Percentiles rank a stretch among this genome's conserved stretches.
These are phyloP conservation scores for Fonsecaea nubica DNA, from an alignment of 2,329 filamentous ascomycete species.

Conservation along the genomic window DNA sequence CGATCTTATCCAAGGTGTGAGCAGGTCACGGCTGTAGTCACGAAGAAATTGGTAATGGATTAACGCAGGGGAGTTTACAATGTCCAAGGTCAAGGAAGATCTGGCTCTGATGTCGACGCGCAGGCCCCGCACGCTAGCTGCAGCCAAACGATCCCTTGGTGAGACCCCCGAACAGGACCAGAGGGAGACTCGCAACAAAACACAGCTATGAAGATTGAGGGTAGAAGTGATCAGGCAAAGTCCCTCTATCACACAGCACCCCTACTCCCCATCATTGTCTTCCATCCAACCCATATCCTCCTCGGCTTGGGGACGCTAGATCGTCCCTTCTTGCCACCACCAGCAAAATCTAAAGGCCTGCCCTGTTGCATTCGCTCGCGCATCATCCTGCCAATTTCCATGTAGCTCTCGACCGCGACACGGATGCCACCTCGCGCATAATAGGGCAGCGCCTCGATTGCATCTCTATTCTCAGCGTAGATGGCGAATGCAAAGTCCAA, in stretches of 20 bases:
- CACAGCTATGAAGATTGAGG: background rate
- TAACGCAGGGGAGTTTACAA: background rate
- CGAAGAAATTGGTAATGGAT: too few species aligned
- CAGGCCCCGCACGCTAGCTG: background rate
- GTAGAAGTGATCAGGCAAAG: background rate
- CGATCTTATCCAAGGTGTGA: background rate
- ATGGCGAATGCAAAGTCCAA: slow-evolving; percentile 67
- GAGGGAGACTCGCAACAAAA: background rate
- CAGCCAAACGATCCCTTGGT: background rate
- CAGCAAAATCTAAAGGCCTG: slow-evolving; percentile 37
- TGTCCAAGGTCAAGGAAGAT: background rate
- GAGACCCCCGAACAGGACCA: background rate
- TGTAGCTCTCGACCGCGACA: slow-evolving; percentile 76
- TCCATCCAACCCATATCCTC: slow-evolving; percentile 65
- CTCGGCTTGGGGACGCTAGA: slow-evolving; percentile 55
- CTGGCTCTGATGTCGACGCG: background rate
- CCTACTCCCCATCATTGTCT: slow-evolving; percentile 52
- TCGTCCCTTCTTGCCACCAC: slow-evolving; percentile 39
- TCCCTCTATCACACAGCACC: slow-evolving; percentile 27
- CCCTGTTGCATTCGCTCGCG: slow-evolving; percentile 33
- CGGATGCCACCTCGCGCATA: slow-evolving; percentile 69
- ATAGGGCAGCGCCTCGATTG: slow-evolving; percentile 67
- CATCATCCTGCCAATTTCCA: slow-evolving; percentile 70
- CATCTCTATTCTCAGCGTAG: slow-evolving; percentile 61
- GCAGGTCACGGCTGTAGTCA: background rate